Conservation (phyloP, 805 yeast species). For the Candida morakotiae region DNA sequence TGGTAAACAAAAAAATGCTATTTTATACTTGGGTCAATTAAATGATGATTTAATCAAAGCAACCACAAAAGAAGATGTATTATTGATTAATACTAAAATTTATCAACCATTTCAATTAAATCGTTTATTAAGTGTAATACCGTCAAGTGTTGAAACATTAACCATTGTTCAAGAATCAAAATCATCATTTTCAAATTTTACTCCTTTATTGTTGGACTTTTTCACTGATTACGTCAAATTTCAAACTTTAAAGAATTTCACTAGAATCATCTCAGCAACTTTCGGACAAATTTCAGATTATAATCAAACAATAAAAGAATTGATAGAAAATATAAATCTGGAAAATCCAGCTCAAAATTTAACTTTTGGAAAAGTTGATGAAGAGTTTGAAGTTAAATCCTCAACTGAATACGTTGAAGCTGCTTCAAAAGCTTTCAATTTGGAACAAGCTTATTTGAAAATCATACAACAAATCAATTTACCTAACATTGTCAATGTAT, state of each 20-base stretch:
- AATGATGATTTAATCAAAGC: constrained; percentile 39
- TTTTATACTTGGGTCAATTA: constrained; percentile 63
- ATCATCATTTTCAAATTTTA: constrained; percentile 39
- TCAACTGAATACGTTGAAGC: constrained; percentile 29
- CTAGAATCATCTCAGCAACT: constrained; percentile 51
- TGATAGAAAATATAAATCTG: constrained; percentile 49
- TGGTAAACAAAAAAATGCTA: constrained; percentile 41
- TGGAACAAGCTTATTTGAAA: constrained; percentile 75
- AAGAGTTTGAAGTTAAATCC: constrained; percentile 25
- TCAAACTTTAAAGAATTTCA: constrained; percentile 44
- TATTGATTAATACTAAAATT: constrained; percentile 54
- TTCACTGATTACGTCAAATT: constrained; percentile 51
- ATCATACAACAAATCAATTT: constrained; percentile 67
- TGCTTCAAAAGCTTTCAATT: constrained; percentile 43
- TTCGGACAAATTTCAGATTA: constrained; percentile 45
- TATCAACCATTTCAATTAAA: constrained; percentile 70
- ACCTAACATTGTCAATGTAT: constrained; percentile 47
- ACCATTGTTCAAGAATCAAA: constrained; percentile 61
- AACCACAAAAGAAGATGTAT: constrained; percentile 33
- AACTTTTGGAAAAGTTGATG: constrained; percentile 47
- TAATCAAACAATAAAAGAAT: constrained; percentile 40
- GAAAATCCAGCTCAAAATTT: constrained; percentile 60
- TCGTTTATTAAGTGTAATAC: constrained; percentile 47
- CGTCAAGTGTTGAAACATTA: constrained; percentile 51
- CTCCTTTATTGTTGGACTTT: constrained; percentile 74